These are phyloP conservation scores for Thymus quinquecostatus DNA, from an alignment of 257 asterid genomes.

Conservation along the genomic window DNA sequence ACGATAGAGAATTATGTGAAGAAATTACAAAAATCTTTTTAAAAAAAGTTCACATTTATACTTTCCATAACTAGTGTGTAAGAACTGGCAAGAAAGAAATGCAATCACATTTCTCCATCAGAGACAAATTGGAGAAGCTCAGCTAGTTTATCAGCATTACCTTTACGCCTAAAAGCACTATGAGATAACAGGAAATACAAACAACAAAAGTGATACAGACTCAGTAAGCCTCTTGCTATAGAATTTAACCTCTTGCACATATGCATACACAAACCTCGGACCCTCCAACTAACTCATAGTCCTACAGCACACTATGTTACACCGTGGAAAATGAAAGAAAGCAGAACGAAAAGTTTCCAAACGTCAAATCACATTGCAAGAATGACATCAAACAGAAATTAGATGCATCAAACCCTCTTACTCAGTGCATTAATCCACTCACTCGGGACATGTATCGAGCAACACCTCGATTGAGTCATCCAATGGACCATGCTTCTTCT, in stretches of 20 bases:
- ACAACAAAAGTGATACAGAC: not conserved
- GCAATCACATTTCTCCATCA: not conserved
- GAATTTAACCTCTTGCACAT: conserved; percentile 23
- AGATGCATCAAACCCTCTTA: conserved; percentile 37
- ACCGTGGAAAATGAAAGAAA: not conserved
- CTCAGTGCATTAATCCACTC: conserved; percentile 46
- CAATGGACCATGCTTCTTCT: conserved; percentile 77
- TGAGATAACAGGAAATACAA: not conserved
- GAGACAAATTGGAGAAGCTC: not conserved
- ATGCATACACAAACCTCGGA: conserved; percentile 4
- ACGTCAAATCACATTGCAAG: conserved; percentile 9
- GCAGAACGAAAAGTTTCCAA: not conserved
- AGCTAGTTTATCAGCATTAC: conserved; percentile 3
- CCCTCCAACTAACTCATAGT: conserved; percentile 7
- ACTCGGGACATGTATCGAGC: conserved; percentile 90
- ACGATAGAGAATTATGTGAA: not conserved
- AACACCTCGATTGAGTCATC: conserved; percentile 77
- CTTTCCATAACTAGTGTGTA: conserved; percentile 2
- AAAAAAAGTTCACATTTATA: not conserved
- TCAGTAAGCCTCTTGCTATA: not conserved
- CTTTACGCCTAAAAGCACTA: not conserved
- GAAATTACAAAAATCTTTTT: not conserved
- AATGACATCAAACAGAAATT: conserved; percentile 16
- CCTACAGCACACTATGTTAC: not conserved
- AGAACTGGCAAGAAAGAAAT: not conserved